These are phyloP conservation scores for Suhomyces ambrosiae DNA, from an alignment of 1,139 yeast genomes.

Conservation along the genomic window DNA sequence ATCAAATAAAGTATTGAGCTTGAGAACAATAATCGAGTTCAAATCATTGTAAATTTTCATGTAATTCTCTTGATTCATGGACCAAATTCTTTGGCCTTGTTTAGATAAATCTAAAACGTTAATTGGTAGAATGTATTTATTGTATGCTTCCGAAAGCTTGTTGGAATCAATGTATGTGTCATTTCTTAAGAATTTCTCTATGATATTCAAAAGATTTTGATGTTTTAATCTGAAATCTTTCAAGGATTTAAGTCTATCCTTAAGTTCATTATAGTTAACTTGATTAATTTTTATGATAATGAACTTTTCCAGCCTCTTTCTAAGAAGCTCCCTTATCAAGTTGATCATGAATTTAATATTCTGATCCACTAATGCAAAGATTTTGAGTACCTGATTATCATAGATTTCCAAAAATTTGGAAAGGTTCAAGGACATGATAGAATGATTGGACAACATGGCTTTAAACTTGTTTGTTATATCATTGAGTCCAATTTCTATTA, in stretches of 20 bases:
- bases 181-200: constrained; percentile 29
- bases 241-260: constrained; percentile 49
- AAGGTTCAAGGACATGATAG: constrained; percentile 32
- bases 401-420: constrained; percentile 25
- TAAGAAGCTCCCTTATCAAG: constrained; percentile 69
- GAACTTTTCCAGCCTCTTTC: constrained; percentile 76
- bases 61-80: constrained; percentile 34
- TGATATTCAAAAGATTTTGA: constrained; percentile 45
- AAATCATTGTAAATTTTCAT: constrained; percentile 24
- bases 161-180: constrained; percentile 17
- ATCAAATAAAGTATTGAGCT: constrained; percentile 30
- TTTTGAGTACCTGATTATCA: constrained; percentile 18
- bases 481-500: constrained; percentile 59
- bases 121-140: constrained; percentile 29
- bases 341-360: constrained; percentile 42
- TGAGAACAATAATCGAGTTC: constrained; percentile 24
- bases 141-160: constrained; percentile 34
- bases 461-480: constrained; percentile 34
- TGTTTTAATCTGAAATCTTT: constrained; percentile 55
- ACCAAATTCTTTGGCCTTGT: constrained; percentile 38
- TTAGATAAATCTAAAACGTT: constrained; percentile 38
- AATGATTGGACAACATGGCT: constrained; percentile 23
- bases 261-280: constrained; percentile 42
- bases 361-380: constrained; percentile 33
- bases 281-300: constrained; percentile 62